Evolutionary conservation across 2,329 filamentous ascomycete genomes (phyloP).

Genomic region (Fusarium falciforme): DNA sequence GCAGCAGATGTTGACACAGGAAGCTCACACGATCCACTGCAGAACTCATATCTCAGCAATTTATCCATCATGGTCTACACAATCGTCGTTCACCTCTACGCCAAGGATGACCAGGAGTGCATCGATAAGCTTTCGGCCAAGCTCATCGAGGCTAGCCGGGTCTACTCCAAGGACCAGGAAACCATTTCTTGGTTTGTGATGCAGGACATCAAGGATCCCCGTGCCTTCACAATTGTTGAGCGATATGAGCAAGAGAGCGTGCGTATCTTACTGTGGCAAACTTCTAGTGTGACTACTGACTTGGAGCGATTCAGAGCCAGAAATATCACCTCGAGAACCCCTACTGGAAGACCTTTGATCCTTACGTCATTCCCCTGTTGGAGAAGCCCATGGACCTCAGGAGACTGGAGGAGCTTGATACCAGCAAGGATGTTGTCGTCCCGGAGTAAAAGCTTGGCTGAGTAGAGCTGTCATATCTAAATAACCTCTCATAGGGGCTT

Average conservation of each 20-base stretch:
- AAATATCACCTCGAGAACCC: slow-evolving; percentile 75
- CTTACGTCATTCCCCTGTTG: slow-evolving; percentile 76
- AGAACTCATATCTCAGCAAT: background rate
- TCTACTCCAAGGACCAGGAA: slow-evolving; percentile 79
- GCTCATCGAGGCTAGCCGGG: slow-evolving; percentile 78
- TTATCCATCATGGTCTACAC: slow-evolving; percentile 70
- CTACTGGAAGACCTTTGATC: slow-evolving; percentile 82
- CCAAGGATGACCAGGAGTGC: slow-evolving; percentile 72
- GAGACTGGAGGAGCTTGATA: slow-evolving; percentile 75
- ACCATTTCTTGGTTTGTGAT: slow-evolving; percentile 80
- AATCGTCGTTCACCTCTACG: slow-evolving; percentile 76
- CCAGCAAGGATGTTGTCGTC: slow-evolving; percentile 59
- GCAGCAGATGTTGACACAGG: background rate
- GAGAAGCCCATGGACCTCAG: slow-evolving; percentile 77
- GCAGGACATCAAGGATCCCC: slow-evolving; percentile 76
- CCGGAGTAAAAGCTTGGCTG: slow-evolving; percentile 37
- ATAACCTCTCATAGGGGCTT: background rate
- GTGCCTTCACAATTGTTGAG: slow-evolving; percentile 81
- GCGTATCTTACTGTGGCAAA: slow-evolving; percentile 41
- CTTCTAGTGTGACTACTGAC: slow-evolving; percentile 4
- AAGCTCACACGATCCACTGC: background rate
- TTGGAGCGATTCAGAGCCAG: slow-evolving; percentile 56
- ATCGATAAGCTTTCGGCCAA: slow-evolving; percentile 77
- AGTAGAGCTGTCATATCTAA: background rate
- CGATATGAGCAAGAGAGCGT: slow-evolving; percentile 75